Evolutionary conservation across 805 yeast species (phyloP).

Genomic region (Yarrowia divulgata): DNA sequence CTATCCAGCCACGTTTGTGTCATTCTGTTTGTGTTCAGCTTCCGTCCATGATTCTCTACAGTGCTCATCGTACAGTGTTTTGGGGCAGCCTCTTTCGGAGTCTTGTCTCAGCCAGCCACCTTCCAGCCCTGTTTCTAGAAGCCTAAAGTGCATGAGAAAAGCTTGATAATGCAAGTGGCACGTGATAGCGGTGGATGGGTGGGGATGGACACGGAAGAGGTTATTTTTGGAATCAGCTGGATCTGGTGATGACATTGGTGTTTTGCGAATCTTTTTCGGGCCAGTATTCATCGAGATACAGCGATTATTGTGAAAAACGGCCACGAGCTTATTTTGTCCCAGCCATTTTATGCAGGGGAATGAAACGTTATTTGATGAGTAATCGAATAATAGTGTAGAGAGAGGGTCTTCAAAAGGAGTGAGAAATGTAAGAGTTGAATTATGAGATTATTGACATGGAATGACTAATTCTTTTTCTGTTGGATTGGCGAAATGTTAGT

Average conservation of each 20-base stretch:
- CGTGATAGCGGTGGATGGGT: neutral
- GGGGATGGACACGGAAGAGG: neutral
- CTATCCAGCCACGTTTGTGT: too few relatives aligned
- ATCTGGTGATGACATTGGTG: neutral
- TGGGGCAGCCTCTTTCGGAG: conserved; percentile 25
- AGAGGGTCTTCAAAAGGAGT: too few relatives aligned
- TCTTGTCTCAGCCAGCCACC: conserved; percentile 15
- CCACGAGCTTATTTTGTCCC: neutral
- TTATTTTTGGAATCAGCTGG: neutral
- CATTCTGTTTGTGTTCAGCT: neutral
- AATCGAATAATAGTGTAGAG: too few relatives aligned
- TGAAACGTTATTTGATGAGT: neutral
- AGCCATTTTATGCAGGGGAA: conserved; percentile 14
- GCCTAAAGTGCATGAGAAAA: conserved; percentile 10
- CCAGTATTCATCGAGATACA: neutral
- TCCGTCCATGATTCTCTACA: neutral
- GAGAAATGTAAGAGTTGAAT: neutral
- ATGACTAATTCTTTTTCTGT: too few relatives aligned
- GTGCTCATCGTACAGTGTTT: neutral
- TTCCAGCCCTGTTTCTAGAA: conserved; percentile 21
- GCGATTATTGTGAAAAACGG: neutral
- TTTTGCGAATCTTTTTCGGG: neutral
- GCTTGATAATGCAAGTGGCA: conserved; percentile 16
- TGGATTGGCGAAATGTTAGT: too few relatives aligned
- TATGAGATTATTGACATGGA: too few relatives aligned